Evolutionary conservation across 441 rosid genomes (phyloP).

Genomic region (Eutrema salsugineum): DNA sequence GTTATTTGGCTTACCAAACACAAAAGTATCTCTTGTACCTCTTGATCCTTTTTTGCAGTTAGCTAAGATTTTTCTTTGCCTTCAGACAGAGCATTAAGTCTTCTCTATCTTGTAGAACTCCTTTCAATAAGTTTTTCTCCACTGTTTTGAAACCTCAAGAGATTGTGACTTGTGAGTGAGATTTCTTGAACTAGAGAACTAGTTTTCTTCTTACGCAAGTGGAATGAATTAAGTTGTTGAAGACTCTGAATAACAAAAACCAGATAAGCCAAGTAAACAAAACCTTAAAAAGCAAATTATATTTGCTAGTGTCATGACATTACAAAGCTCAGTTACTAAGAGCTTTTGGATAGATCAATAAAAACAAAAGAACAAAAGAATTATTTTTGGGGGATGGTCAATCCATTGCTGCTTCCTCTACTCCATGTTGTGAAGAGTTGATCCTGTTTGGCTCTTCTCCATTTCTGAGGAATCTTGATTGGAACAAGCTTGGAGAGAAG

Average conservation of each 20-base stretch:
- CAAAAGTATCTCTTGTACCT: constrained; percentile 12
- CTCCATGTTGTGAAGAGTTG: constrained; percentile 15
- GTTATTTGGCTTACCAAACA: constrained; percentile 7
- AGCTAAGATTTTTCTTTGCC: constrained; percentile 21
- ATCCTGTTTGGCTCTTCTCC: constrained; percentile 17
- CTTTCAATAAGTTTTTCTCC: constrained; percentile 10
- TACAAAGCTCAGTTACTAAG: constrained; percentile 8
- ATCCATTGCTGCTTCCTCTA: constrained; percentile 1
- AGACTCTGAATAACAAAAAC: background rate
- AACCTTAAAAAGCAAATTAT: background rate
- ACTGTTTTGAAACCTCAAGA: background rate
- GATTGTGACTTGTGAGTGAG: background rate
- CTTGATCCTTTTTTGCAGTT: background rate
- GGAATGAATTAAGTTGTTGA: background rate
- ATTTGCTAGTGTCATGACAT: constrained; percentile 7
- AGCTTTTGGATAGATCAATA: constrained; percentile 14
- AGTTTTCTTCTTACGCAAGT: background rate
- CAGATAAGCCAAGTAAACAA: no score
- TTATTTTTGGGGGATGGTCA: constrained; percentile 8
- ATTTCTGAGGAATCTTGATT: constrained; percentile 21
- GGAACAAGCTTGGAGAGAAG: constrained; percentile 16
- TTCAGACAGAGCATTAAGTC: constrained; percentile 10
- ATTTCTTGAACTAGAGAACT: background rate
- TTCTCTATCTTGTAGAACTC: constrained; percentile 3
- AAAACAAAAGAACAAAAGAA: constrained; percentile 34